These are phyloP conservation scores for Claviceps sp. DNA, from an alignment of 2,329 filamentous ascomycete genomes.

Conservation along the genomic window DNA sequence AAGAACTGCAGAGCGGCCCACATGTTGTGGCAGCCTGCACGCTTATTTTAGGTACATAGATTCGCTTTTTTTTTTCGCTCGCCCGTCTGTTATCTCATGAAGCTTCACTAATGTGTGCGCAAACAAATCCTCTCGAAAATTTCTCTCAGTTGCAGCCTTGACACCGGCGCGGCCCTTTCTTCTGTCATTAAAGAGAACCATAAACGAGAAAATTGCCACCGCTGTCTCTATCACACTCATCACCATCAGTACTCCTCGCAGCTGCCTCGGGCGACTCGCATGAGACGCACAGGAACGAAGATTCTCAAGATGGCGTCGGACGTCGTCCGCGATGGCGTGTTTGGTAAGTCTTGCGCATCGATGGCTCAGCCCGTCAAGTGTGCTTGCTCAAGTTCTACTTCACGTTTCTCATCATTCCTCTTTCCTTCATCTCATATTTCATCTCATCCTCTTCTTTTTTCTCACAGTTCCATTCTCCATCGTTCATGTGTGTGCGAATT, in stretches of 20 bases:
- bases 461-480: too few species aligned
- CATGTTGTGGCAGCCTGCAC: too few species aligned
- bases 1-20: too few species aligned
- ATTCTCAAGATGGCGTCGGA: slow-evolving; percentile 39
- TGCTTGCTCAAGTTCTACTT: not conserved
- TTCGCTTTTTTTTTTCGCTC: not conserved
- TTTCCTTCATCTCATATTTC: not conserved
- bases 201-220: not conserved
- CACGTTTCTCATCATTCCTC: too few species aligned
- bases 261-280: slow-evolving; percentile 12
- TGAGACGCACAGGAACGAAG: slow-evolving; percentile 16
- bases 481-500: too few species aligned
- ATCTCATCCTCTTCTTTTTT: not conserved
- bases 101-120: not conserved
- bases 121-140: not conserved
- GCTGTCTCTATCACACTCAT: not conserved
- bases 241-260: not conserved
- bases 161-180: not conserved
- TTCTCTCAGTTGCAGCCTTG: not conserved
- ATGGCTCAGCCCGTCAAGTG: not conserved
- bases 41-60: not conserved
- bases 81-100: not conserved
- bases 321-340: slow-evolving; percentile 41
- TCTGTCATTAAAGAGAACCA: not conserved
- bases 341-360: slow-evolving; percentile 29